These are phyloP conservation scores for Acephala macrosclerotiorum DNA, from an alignment of 2,329 filamentous ascomycete species.

Conservation along the genomic window DNA sequence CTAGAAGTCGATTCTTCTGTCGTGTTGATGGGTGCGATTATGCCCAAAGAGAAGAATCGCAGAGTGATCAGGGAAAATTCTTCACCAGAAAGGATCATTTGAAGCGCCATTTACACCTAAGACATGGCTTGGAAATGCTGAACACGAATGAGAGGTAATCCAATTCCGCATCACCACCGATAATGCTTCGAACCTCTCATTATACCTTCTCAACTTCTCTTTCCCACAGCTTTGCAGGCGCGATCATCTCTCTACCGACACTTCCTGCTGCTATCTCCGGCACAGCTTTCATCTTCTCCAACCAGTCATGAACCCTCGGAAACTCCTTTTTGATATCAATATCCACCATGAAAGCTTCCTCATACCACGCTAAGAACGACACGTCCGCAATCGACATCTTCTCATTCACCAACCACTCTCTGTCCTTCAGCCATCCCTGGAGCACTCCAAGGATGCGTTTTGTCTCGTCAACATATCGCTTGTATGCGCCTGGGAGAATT, in stretches of 20 bases:
- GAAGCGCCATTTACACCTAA: too few species aligned
- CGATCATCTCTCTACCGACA: background rate
- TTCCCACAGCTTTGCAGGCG: background rate
- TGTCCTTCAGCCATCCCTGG: background rate
- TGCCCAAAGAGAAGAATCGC: too few species aligned
- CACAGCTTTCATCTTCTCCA: conserved; percentile 1
- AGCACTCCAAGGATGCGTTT: background rate
- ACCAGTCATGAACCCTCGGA: background rate
- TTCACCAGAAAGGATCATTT: too few species aligned
- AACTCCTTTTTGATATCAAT: conserved; percentile 2
- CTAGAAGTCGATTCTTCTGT: too few species aligned
- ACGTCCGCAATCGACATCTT: background rate
- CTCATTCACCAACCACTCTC: background rate
- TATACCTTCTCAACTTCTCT: background rate
- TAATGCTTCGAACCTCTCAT: too few species aligned
- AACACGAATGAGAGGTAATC: too few species aligned
- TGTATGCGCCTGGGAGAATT: background rate
- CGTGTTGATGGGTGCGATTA: too few species aligned
- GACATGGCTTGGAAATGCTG: too few species aligned
- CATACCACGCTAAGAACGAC: background rate
- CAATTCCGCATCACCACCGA: too few species aligned
- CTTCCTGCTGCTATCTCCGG: background rate
- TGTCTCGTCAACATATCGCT: background rate
- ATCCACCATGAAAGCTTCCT: conserved; percentile 5
- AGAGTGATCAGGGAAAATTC: too few species aligned